Conservation (phyloP, 345 rosid genomes). For the Syzygium jambos region DNA sequence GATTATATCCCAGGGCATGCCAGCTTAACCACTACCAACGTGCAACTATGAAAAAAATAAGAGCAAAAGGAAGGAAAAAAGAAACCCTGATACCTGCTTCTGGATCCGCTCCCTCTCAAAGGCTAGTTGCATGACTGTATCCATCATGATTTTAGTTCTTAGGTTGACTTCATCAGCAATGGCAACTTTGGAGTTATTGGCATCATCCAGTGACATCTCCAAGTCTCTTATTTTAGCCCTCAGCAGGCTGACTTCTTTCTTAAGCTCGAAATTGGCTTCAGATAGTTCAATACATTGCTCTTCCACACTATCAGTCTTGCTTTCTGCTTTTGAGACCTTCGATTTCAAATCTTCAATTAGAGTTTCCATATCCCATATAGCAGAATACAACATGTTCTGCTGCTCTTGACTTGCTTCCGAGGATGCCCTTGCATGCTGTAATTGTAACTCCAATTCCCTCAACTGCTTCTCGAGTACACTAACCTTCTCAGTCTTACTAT, state of each 20-base stretch:
- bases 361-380: constrained; percentile 99
- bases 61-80: background rate
- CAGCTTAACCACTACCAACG: background rate
- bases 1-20: background rate
- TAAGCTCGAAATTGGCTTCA: constrained; percentile 52
- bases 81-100: constrained; percentile 47
- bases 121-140: constrained; percentile 59
- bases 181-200: constrained; percentile 35
- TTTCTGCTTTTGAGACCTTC: constrained; percentile 86
- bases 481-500: constrained; percentile 55
- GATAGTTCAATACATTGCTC: constrained; percentile 66
- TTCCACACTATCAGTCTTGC: constrained; percentile 55
- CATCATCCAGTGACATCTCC: constrained; percentile 50
- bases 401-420: constrained; percentile 88
- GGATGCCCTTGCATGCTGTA: constrained; percentile 64
- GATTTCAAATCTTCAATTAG: constrained; percentile 88
- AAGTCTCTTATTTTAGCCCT: constrained; percentile 42
- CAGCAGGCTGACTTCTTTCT: constrained; percentile 38
- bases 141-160: constrained; percentile 55
- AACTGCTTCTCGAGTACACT: constrained; percentile 77
- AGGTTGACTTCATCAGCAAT: constrained; percentile 54
- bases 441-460: constrained; percentile 57
- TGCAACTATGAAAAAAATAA: background rate
- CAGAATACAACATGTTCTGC: constrained; percentile 87
- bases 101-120: constrained; percentile 72